Conservation (phyloP, 176 grass and related monocot genomes). For the Carex scoparia region DNA sequence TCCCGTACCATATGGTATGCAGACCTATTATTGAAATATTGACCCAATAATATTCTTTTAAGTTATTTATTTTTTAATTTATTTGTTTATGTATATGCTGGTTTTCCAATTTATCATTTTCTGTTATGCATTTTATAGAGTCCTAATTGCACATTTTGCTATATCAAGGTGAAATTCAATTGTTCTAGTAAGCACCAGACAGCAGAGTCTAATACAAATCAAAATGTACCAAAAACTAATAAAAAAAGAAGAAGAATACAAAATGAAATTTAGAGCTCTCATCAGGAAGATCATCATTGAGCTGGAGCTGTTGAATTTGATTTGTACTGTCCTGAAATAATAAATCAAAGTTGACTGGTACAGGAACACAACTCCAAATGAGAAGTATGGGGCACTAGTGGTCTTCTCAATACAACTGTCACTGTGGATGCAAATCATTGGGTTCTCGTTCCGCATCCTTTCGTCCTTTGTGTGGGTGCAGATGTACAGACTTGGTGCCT, state of each 20-base stretch:
- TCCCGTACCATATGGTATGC: constrained; percentile 87
- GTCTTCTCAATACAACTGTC: constrained; percentile 86
- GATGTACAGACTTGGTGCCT: constrained; percentile 80
- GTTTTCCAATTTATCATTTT: not conserved
- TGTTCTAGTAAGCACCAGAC: not conserved
- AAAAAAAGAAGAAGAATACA: not conserved
- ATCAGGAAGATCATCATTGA: not conserved
- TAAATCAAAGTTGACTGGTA: not conserved
- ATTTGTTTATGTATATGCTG: not conserved
- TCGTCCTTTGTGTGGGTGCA: constrained; percentile 97
- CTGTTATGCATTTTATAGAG: not conserved
- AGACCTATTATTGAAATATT: constrained; percentile 2
- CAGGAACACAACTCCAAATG: constrained; percentile 76
- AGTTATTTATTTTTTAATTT: not conserved
- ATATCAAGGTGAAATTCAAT: not conserved
- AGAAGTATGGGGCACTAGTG: constrained; percentile 65
- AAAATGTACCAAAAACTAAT: not conserved
- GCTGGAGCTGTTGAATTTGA: not conserved
- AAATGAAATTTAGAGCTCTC: not conserved
- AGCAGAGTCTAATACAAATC: not conserved
- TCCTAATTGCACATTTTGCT: not conserved
- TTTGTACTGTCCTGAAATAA: not conserved
- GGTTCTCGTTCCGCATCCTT: constrained; percentile 96
- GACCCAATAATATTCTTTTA: not conserved
- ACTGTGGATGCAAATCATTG: constrained; percentile 96